Percentiles rank a stretch among this genome's conserved stretches.
These are phyloP conservation scores for Verticillium albo-atrum DNA, from an alignment of 2,329 filamentous ascomycete species.

Conservation along the genomic window DNA sequence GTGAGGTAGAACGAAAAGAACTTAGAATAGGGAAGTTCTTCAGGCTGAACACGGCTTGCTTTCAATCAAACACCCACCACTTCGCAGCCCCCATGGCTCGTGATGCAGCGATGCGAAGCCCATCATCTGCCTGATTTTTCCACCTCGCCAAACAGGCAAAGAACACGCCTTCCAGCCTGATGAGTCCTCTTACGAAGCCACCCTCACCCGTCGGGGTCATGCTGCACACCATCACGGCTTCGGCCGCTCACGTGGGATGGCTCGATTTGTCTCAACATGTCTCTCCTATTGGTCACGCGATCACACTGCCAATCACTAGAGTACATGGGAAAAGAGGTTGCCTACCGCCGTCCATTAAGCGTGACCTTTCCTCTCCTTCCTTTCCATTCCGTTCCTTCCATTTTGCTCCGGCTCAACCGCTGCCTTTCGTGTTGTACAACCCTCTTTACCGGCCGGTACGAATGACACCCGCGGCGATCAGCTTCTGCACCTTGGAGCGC, in stretches of 20 bases:
- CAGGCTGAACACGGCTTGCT: not conserved
- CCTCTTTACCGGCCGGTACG: constrained; percentile 53
- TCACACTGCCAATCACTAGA: not conserved
- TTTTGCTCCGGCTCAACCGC: not conserved
- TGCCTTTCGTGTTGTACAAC: not conserved
- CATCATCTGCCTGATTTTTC: not conserved
- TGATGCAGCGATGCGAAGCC: not conserved
- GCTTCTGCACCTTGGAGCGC: constrained; percentile 85
- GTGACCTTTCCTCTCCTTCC: not conserved
- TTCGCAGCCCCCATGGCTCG: not conserved
- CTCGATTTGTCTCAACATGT: not conserved
- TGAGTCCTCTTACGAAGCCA: not conserved
- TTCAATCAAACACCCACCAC: not conserved
- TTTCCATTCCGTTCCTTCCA: not conserved
- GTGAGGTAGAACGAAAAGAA: not conserved
- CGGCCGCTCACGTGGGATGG: not conserved
- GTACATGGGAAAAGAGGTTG: not conserved
- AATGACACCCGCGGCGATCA: constrained; percentile 90
- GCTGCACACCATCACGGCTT: not conserved
- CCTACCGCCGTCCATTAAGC: not conserved
- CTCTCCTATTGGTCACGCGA: not conserved
- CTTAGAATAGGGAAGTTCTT: not conserved
- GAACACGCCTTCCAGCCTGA: not conserved
- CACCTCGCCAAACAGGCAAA: not conserved
- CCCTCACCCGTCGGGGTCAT: not conserved